Base-by-base conservation (phyloP, 1,284 basidiomycete species). In the Termitomyces sp. region DNA sequence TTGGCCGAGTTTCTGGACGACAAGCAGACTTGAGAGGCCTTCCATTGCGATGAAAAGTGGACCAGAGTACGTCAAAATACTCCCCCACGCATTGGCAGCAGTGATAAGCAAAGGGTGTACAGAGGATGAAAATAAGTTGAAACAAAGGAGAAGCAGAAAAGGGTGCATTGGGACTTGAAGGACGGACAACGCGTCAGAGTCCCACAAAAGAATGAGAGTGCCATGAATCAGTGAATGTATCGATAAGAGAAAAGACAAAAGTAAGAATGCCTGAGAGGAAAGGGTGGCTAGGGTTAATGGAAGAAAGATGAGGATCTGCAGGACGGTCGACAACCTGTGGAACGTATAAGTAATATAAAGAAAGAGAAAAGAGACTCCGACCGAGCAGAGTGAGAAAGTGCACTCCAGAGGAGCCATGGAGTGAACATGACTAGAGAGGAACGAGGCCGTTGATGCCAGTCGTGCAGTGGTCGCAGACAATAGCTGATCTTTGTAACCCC, bases 1-100 rank as follows among this genome's bases (percentile, higher is more conserved):
- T 64, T 90, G 86, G 6, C 91, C 88, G 0, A 89, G 74, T 65
- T 84, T 84, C 67, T 94, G 91, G 2, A 84, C 87, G 28, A 91
- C 86, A 21, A 94, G 75, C 53, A 94, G 70, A 62, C 88, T 92
- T 33, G 88, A 92, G 52, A 94, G 73, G 45, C 90, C 89, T 68
- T 94, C 92, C 74, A 93, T 78, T 49, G 84, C 77, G 54, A 91
- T 85, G 67, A 92, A 92, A 42, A 87, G 69, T 1, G 91, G 91
- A 9, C 88, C 87, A 3, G 81, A 86, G 65, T 84, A 79, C 5
- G 81, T 81, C 50, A 94, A 73, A 30, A 84, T 73, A 40, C 73
- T 78, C 1, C 88, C 88, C 92, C 91, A 94, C 74, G 79, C 83
- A 31, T 75, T 72, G 5, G 85, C 80, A 12, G 83, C 77, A 15